Percentiles rank a stretch among this genome's conserved stretches.
Evolutionary conservation across 164 flowering plant species (phyloP).

Genomic region (Akebia trifoliata): DNA sequence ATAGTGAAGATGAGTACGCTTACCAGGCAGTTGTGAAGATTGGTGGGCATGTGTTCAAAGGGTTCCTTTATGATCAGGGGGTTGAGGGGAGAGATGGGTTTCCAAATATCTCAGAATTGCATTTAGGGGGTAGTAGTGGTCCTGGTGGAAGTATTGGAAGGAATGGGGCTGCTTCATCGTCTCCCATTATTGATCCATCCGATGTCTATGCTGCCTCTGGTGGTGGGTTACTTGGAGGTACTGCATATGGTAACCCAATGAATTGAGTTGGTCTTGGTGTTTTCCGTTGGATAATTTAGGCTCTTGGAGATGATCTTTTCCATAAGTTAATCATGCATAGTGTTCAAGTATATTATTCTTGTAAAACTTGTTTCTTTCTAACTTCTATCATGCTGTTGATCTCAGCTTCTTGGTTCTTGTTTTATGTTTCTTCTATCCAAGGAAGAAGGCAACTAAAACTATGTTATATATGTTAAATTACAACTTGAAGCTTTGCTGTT

Average conservation of each 20-base stretch:
- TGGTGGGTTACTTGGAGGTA: conserved; percentile 63
- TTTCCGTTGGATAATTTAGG: background rate
- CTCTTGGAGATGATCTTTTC: background rate
- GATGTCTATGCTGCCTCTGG: conserved; percentile 49
- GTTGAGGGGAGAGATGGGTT: conserved; percentile 48
- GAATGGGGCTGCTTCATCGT: conserved; percentile 40
- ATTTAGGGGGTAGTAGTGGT: conserved; percentile 55
- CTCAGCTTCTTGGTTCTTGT: conserved; percentile 2
- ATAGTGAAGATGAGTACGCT: conserved; percentile 86
- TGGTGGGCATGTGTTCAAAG: conserved; percentile 88
- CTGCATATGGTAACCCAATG: conserved; percentile 59
- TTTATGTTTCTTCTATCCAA: background rate
- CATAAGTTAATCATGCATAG: background rate
- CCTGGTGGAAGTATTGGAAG: conserved; percentile 27
- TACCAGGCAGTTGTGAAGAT: conserved; percentile 88
- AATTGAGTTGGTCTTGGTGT: conserved; percentile 29
- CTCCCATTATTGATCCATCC: conserved; percentile 50
- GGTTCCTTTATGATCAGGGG: conserved; percentile 82
- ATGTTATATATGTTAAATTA: background rate
- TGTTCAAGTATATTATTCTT: background rate
- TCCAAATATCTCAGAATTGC: conserved; percentile 76
- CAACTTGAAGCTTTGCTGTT: conserved; percentile 7
- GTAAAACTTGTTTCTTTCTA: conserved; percentile 7
- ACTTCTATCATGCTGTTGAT: background rate
- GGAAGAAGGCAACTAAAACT: background rate